Percentiles rank a stretch among this genome's conserved stretches.
Conservation (phyloP, 2,329 filamentous ascomycete genomes). For the Venturiaceae sp. region DNA sequence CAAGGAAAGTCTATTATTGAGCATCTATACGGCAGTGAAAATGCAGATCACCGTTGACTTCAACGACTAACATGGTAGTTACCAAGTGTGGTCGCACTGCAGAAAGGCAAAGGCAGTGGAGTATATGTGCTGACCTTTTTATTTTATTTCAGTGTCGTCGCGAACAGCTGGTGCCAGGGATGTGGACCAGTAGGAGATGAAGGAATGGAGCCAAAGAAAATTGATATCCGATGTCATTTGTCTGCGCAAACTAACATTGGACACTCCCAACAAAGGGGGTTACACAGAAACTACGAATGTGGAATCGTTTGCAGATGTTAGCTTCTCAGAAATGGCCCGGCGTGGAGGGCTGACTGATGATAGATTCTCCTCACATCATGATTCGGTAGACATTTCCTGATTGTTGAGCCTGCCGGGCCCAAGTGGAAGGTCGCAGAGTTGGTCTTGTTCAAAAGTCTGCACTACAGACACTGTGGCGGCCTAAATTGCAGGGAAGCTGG, state of each 20-base stretch:
- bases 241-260: neutral
- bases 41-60: neutral
- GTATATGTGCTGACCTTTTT: neutral
- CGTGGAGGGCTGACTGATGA: neutral
- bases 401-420: neutral
- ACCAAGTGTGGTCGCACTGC: conserved; percentile 1
- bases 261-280: neutral
- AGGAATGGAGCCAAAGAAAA: neutral
- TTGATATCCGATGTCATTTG: neutral
- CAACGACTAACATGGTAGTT: neutral
- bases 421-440: neutral
- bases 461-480: no score
- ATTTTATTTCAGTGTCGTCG: neutral
- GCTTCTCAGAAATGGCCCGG: neutral
- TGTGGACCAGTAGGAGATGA: neutral
- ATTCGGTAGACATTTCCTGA: neutral
- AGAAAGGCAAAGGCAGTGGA: neutral
- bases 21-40: neutral
- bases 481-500: no score
- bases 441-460: neutral
- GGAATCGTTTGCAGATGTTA: neutral
- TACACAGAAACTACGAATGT: neutral
- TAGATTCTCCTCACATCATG: neutral
- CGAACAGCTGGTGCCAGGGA: neutral
- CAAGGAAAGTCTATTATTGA: neutral